Percentiles rank a stretch among this genome's conserved stretches.
Evolutionary conservation across 2,329 filamentous ascomycete species (phyloP).

Genomic region (Aspergillus sp.): DNA sequence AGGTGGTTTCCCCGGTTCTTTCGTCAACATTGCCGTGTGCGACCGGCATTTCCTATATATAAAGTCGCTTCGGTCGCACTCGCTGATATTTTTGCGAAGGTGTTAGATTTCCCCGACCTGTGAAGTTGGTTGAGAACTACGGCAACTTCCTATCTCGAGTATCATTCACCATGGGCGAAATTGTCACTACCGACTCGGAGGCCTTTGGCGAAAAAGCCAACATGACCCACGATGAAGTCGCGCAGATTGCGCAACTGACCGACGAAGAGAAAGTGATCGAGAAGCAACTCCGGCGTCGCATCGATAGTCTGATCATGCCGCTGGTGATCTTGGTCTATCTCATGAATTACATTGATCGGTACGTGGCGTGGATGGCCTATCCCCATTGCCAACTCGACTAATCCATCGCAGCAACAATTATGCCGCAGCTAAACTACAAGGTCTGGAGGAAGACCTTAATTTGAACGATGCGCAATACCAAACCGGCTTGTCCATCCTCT

Average conservation of each 20-base stretch:
- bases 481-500: conserved; percentile 44
- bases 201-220: conserved; percentile 19
- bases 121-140: too few relatives aligned
- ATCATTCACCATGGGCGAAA: neutral
- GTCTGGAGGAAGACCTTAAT: conserved; percentile 38
- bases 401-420: conserved; percentile 44
- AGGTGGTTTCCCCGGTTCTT: neutral
- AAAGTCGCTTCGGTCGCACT: neutral
- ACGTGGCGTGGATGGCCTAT: neutral
- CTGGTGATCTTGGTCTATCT: conserved; percentile 43
- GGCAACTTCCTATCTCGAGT: too few relatives aligned
- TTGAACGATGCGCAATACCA: conserved; percentile 39
- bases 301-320: conserved; percentile 42
- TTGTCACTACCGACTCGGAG: conserved; percentile 13
- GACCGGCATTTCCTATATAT: neutral
- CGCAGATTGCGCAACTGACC: conserved; percentile 27
- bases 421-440: conserved; percentile 45
- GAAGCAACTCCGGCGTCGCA: conserved; percentile 38
- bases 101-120: too few relatives aligned
- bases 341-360: conserved; percentile 49
- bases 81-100: neutral
- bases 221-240: conserved; percentile 32
- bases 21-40: too few relatives aligned
- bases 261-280: conserved; percentile 37
- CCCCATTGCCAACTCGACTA: neutral